phyloP scores from a whole-genome alignment of 2,329 filamentous ascomycete species.

The Colletotrichum tamarilloi region DNA sequence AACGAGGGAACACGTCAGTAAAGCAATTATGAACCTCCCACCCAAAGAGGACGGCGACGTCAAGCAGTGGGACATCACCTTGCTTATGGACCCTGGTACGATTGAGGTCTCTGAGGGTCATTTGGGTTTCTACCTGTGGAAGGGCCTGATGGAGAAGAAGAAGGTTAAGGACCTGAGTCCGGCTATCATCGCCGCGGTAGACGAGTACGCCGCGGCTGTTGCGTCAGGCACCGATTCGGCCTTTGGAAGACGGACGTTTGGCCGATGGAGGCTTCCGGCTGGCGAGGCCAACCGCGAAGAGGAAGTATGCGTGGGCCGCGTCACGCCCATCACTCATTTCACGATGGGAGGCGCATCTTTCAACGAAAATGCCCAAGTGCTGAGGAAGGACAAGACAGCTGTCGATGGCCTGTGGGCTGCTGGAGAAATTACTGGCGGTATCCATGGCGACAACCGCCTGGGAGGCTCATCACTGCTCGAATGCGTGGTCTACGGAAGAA shows the following conservation, averaged over 20 bases:
- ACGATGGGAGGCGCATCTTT: conserved; percentile 75
- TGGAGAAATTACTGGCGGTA: conserved; percentile 72
- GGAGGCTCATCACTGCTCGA: conserved; percentile 72
- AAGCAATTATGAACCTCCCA: conserved; percentile 58
- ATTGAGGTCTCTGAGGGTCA: conserved; percentile 64
- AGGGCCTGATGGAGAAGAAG: conserved; percentile 68
- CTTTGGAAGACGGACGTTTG: conserved; percentile 63
- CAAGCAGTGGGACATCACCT: conserved; percentile 67
- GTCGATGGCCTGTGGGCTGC: conserved; percentile 71
- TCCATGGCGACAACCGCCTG: conserved; percentile 72
- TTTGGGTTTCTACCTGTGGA: conserved; percentile 72
- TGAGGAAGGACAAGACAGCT: conserved; percentile 50
- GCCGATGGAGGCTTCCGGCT: conserved; percentile 62
- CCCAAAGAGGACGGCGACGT: conserved; percentile 42
- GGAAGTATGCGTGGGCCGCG: conserved; percentile 66
- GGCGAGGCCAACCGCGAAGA: conserved; percentile 59
- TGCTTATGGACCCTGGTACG: conserved; percentile 70
- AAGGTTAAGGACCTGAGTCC: conserved; percentile 62
- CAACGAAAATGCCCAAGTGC: conserved; percentile 62
- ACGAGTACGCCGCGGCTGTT: conserved; percentile 60
- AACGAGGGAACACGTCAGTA: conserved; percentile 67
- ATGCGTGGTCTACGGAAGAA: conserved; percentile 72
- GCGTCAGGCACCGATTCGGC: conserved; percentile 51
- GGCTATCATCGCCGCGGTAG: conserved; percentile 53
- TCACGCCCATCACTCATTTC: conserved; percentile 74